Evolutionary conservation across 768 basidiomycete genomes (phyloP).

Genomic region (Tulasnella sp.): DNA sequence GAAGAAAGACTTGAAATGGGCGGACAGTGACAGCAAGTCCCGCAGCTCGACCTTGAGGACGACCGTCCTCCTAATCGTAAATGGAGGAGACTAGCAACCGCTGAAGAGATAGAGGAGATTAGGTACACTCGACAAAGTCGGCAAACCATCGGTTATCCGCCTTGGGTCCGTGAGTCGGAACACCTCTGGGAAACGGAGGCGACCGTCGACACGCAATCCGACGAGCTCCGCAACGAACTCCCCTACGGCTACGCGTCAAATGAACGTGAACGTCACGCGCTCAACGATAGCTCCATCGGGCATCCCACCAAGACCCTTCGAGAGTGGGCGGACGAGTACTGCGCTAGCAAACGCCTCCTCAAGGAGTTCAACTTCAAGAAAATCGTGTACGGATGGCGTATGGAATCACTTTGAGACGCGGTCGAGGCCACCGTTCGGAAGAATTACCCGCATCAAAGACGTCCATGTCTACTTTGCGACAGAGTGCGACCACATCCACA

Average conservation of each 20-base stretch:
- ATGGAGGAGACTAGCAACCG: constrained; percentile 28
- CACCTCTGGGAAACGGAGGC: not conserved
- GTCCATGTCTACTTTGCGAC: constrained; percentile 41
- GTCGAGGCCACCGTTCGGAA: constrained; percentile 30
- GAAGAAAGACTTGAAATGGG: constrained; percentile 17
- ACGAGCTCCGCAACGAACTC: not conserved
- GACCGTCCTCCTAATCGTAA: constrained; percentile 28
- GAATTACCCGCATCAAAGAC: constrained; percentile 26
- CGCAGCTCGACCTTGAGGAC: constrained; percentile 25
- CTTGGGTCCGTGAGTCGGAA: constrained; percentile 29
- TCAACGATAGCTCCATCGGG: not conserved
- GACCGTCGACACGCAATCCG: constrained; percentile 6
- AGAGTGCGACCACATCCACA: constrained; percentile 38
- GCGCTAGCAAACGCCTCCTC: constrained; percentile 51
- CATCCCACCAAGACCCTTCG: constrained; percentile 48
- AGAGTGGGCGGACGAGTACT: constrained; percentile 78
- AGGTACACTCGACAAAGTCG: not conserved
- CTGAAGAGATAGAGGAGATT: constrained; percentile 23
- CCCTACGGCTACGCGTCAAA: not conserved
- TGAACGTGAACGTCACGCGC: not conserved
- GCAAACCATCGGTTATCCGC: constrained; percentile 31
- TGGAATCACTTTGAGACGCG: constrained; percentile 32
- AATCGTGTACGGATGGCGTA: constrained; percentile 54
- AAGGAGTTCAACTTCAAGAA: constrained; percentile 73
- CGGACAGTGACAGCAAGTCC: constrained; percentile 17